These are phyloP conservation scores for Colletotrichum liaoningense DNA, from an alignment of 2,329 filamentous ascomycete genomes.

Conservation along the genomic window DNA sequence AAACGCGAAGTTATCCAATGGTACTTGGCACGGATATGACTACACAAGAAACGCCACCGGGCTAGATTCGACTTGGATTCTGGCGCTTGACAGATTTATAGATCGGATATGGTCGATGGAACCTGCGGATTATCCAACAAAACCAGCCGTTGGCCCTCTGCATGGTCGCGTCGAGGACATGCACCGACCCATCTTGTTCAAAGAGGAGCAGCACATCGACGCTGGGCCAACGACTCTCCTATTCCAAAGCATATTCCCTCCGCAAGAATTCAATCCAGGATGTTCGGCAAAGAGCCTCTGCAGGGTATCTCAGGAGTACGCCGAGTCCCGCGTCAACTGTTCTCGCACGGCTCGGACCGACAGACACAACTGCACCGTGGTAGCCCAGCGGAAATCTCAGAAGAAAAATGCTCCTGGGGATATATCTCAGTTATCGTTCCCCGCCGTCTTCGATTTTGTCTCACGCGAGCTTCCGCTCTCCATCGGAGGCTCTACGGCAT, in stretches of 20 bases:
- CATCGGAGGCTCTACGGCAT: background rate
- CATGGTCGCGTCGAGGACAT: background rate
- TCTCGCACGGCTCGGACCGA: background rate
- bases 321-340: background rate
- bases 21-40: constrained; percentile 1
- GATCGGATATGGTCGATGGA: background rate
- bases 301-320: background rate
- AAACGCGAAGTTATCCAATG: background rate
- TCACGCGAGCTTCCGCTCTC: background rate
- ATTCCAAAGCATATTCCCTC: background rate
- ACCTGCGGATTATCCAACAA: background rate
- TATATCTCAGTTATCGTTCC: background rate
- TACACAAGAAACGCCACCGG: background rate
- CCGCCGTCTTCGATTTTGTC: background rate
- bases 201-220: background rate
- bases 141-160: background rate
- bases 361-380: background rate
- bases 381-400: background rate
- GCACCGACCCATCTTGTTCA: background rate
- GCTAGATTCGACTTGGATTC: background rate
- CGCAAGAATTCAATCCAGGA: too few species aligned
- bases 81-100: background rate
- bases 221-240: background rate
- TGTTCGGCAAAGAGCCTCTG: background rate
- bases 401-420: background rate